These are phyloP conservation scores for Fusarium sulawesiense DNA, from an alignment of 2,329 filamentous ascomycete genomes.

Conservation along the genomic window DNA sequence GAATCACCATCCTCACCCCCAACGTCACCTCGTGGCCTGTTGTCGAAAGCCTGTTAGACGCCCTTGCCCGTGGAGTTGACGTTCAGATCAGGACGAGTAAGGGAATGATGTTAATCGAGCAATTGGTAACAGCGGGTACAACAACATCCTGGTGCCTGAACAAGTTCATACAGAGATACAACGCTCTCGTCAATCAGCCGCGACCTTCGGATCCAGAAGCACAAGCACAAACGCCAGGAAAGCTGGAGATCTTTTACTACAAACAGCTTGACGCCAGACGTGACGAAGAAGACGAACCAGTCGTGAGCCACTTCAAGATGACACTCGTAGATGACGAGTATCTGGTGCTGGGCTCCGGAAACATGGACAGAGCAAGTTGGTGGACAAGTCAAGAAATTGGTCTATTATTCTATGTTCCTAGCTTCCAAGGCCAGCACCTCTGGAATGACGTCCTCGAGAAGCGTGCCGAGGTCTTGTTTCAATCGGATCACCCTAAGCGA, in stretches of 20 bases:
- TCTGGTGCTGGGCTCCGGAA: slow-evolving; percentile 80
- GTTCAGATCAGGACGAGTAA: slow-evolving; percentile 75
- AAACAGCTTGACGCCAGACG: slow-evolving; percentile 51
- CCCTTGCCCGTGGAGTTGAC: slow-evolving; percentile 73
- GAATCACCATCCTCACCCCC: slow-evolving; percentile 79
- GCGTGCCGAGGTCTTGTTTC: slow-evolving; percentile 51
- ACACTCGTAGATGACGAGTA: slow-evolving; percentile 76
- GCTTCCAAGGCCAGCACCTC: slow-evolving; percentile 50
- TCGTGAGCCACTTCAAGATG: slow-evolving; percentile 82
- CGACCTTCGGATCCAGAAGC: slow-evolving; percentile 55
- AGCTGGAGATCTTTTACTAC: slow-evolving; percentile 70
- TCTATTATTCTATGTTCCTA: slow-evolving; percentile 65
- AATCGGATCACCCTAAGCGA: slow-evolving; percentile 36
- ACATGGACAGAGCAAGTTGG: slow-evolving; percentile 88
- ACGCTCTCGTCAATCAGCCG: slow-evolving; percentile 42
- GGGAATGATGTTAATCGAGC: slow-evolving; percentile 81
- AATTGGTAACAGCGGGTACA: slow-evolving; percentile 81
- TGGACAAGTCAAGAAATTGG: slow-evolving; percentile 88
- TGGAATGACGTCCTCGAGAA: slow-evolving; percentile 55
- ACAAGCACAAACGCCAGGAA: slow-evolving; percentile 57
- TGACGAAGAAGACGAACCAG: slow-evolving; percentile 65
- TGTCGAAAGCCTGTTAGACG: slow-evolving; percentile 68
- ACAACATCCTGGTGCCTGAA: slow-evolving; percentile 75
- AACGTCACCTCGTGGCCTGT: slow-evolving; percentile 79
- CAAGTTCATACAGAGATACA: slow-evolving; percentile 68